Conservation (phyloP, 306 rosid species). For the Gillenia trifoliata region DNA sequence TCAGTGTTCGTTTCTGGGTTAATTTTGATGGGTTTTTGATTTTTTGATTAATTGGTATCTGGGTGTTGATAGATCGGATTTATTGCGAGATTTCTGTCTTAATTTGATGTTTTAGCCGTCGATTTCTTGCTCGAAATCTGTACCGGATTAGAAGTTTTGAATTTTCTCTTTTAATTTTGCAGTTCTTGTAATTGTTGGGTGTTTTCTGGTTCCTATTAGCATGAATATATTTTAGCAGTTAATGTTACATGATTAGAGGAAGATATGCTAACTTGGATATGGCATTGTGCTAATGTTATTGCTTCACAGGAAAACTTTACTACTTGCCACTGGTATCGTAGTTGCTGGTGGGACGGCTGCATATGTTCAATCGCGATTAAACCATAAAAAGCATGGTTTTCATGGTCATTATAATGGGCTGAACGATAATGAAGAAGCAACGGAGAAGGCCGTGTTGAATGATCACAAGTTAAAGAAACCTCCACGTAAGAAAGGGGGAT, state of each 20-base stretch:
- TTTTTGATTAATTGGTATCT: background rate
- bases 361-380: constrained; percentile 65
- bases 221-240: background rate
- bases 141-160: background rate
- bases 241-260: background rate
- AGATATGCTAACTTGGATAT: background rate
- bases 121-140: background rate
- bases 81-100: background rate
- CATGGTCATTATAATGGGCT: constrained; percentile 51
- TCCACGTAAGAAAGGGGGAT: constrained; percentile 49
- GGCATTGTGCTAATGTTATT: constrained; percentile 4
- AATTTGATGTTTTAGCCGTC: background rate
- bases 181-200: background rate
- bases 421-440: constrained; percentile 28
- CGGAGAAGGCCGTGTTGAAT: constrained; percentile 21
- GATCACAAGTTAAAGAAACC: constrained; percentile 28
- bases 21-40: background rate
- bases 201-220: background rate
- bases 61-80: background rate
- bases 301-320: constrained; percentile 64
- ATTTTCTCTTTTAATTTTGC: background rate
- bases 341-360: constrained; percentile 87
- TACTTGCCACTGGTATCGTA: constrained; percentile 80
- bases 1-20: background rate
- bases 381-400: constrained; percentile 34